Evolutionary conservation across 805 yeast genomes (phyloP).

Genomic region (Cephaloascus fragrans): DNA sequence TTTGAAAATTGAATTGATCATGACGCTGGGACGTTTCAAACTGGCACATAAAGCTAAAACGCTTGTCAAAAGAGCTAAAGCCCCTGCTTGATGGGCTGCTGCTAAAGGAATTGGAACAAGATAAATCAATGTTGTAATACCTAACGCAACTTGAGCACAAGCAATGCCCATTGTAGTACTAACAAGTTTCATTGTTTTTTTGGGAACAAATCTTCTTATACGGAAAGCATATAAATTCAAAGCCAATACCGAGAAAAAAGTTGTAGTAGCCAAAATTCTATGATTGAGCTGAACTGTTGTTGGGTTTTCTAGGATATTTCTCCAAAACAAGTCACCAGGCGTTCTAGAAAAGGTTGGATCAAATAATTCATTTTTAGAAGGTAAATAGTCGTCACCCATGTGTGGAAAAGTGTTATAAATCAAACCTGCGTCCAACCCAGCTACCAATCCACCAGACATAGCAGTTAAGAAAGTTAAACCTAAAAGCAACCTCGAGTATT

Average conservation of each 20-base stretch:
- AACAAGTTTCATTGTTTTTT: slow-evolving; percentile 40
- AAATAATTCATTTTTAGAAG: slow-evolving; percentile 70
- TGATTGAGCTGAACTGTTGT: slow-evolving; percentile 91
- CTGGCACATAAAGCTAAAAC: slow-evolving; percentile 40
- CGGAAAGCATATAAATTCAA: slow-evolving; percentile 60
- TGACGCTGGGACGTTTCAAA: slow-evolving; percentile 18
- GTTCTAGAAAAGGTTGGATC: slow-evolving; percentile 63
- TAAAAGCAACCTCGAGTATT: slow-evolving; percentile 44
- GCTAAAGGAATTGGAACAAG: slow-evolving; percentile 90
- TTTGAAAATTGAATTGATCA: not conserved
- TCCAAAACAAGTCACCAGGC: slow-evolving; percentile 77
- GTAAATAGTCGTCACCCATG: slow-evolving; percentile 83
- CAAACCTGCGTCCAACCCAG: slow-evolving; percentile 96
- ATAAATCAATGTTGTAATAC: slow-evolving; percentile 77
- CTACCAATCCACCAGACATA: slow-evolving; percentile 96
- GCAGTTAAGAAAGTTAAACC: slow-evolving; percentile 79
- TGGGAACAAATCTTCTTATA: slow-evolving; percentile 47
- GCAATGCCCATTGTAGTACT: slow-evolving; percentile 77
- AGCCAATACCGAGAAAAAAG: slow-evolving; percentile 63
- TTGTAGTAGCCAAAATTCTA: slow-evolving; percentile 72
- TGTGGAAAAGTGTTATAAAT: slow-evolving; percentile 94
- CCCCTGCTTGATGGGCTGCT: slow-evolving; percentile 96
- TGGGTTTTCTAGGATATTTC: slow-evolving; percentile 91
- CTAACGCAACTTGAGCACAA: slow-evolving; percentile 72
- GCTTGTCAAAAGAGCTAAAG: slow-evolving; percentile 76